Percentiles rank a stretch among this genome's conserved stretches.
Evolutionary conservation across 2,329 filamentous ascomycete genomes (phyloP).

Genomic region (Cercospora berteroae): DNA sequence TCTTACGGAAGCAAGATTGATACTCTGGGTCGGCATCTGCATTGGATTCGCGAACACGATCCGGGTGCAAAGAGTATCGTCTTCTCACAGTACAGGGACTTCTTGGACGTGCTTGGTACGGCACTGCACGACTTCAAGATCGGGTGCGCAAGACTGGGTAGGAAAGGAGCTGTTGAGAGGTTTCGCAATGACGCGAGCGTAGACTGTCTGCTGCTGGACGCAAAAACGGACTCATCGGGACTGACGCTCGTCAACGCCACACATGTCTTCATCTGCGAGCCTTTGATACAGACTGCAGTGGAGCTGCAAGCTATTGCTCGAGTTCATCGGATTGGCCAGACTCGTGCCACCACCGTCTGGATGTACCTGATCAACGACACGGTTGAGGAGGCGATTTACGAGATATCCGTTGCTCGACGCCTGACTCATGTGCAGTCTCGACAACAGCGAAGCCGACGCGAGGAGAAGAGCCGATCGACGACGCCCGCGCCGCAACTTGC

Average conservation of each 20-base stretch:
- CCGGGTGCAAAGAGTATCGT: slow-evolving; percentile 86
- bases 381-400: slow-evolving; percentile 88
- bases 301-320: slow-evolving; percentile 94
- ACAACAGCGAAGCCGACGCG: slow-evolving; percentile 21
- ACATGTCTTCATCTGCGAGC: slow-evolving; percentile 92
- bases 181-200: slow-evolving; percentile 73
- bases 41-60: slow-evolving; percentile 82
- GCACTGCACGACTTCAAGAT: slow-evolving; percentile 74
- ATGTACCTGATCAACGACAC: slow-evolving; percentile 90
- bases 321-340: slow-evolving; percentile 91
- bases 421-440: slow-evolving; percentile 67
- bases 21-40: slow-evolving; percentile 66
- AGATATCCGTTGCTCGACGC: slow-evolving; percentile 75
- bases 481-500: slow-evolving; percentile 35
- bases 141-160: slow-evolving; percentile 68
- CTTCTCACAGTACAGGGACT: slow-evolving; percentile 89
- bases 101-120: slow-evolving; percentile 68
- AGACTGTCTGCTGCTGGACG: slow-evolving; percentile 86
- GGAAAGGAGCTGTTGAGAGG: slow-evolving; percentile 63
- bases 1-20: slow-evolving; percentile 92
- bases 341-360: slow-evolving; percentile 86
- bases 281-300: slow-evolving; percentile 86
- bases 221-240: slow-evolving; percentile 81
- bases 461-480: slow-evolving; percentile 33
- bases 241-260: slow-evolving; percentile 90